A percentile compares a stretch with the other conserved stretches of the same genome.
Conservation (phyloP, 148 eudicot genomes). For the Hydrangea macrophylla region DNA sequence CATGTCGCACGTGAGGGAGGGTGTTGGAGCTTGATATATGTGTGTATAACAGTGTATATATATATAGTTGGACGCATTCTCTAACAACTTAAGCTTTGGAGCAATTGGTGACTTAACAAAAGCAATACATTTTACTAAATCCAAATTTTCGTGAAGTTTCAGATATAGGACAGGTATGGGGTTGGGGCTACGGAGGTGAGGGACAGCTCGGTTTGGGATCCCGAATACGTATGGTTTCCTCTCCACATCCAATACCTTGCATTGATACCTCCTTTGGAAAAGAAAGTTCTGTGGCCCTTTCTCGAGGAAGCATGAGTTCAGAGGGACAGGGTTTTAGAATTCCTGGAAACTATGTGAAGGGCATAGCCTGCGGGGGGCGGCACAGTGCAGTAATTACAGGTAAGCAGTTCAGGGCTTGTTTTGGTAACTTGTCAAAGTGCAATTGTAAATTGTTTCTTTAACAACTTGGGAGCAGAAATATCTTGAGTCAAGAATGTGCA, state of each 20-base stretch:
- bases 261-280: slow-evolving; percentile 58
- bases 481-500: neutral
- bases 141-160: slow-evolving; percentile 45
- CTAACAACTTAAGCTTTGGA: too few species aligned
- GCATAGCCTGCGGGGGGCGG: slow-evolving; percentile 95
- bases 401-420: slow-evolving; percentile 19
- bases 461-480: neutral
- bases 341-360: slow-evolving; percentile 80
- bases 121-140: slow-evolving; percentile 39
- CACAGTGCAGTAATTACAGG: slow-evolving; percentile 97
- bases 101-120: too few species aligned
- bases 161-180: slow-evolving; percentile 99
- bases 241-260: slow-evolving; percentile 94
- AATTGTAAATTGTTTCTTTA: neutral
- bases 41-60: too few species aligned
- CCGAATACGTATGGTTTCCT: slow-evolving; percentile 89
- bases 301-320: slow-evolving; percentile 40
- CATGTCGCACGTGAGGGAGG: too few species aligned
- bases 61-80: too few species aligned
- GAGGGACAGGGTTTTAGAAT: slow-evolving; percentile 64
- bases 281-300: slow-evolving; percentile 44
- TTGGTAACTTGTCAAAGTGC: neutral
- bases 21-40: too few species aligned
- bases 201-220: slow-evolving; percentile 96
- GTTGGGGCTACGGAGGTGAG: slow-evolving; percentile 99